Conservation (phyloP, 2,329 filamentous ascomycete species). For the Fusarium decemcellulare region DNA sequence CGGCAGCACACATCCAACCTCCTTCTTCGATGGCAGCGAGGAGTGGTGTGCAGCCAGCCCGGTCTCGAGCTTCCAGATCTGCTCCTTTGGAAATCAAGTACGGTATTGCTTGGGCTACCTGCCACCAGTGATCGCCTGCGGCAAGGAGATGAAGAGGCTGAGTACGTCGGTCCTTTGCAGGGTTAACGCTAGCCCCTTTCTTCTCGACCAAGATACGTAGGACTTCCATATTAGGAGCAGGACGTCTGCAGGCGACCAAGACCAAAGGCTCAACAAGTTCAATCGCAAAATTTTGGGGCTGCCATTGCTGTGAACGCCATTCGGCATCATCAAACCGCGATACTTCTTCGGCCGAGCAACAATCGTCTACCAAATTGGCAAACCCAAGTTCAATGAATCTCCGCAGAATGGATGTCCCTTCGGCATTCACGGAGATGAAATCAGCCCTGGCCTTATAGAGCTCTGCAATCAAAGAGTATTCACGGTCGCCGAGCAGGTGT, state of each 20-base stretch:
- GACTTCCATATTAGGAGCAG: conserved; percentile 35
- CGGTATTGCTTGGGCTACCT: conserved; percentile 31
- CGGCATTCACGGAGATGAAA: not conserved
- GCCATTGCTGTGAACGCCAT: not conserved
- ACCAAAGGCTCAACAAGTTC: not conserved
- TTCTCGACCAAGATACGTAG: conserved; percentile 35
- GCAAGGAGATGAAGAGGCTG: conserved; percentile 28
- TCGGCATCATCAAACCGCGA: conserved; percentile 8
- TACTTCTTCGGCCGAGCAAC: conserved; percentile 21
- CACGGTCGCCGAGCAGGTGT: conserved; percentile 6
- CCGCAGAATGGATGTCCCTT: conserved; percentile 6
- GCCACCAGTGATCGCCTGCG: conserved; percentile 26
- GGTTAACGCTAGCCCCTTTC: conserved; percentile 21
- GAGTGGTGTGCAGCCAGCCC: conserved; percentile 20
- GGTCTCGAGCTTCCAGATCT: conserved; percentile 20
- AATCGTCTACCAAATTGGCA: conserved; percentile 27
- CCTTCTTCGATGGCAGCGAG: conserved; percentile 5
- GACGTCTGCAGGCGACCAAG: conserved; percentile 16
- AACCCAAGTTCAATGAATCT: conserved; percentile 22
- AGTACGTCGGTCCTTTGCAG: not conserved
- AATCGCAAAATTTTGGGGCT: not conserved
- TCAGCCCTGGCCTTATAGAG: conserved; percentile 27
- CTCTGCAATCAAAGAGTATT: conserved; percentile 24
- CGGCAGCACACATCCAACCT: not conserved
- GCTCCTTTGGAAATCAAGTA: conserved; percentile 39